Percentiles rank a stretch among this genome's conserved stretches.
phyloP scores from a whole-genome alignment of 495 filamentous ascomycete species.

The Aspergillus saccharolyticus region DNA sequence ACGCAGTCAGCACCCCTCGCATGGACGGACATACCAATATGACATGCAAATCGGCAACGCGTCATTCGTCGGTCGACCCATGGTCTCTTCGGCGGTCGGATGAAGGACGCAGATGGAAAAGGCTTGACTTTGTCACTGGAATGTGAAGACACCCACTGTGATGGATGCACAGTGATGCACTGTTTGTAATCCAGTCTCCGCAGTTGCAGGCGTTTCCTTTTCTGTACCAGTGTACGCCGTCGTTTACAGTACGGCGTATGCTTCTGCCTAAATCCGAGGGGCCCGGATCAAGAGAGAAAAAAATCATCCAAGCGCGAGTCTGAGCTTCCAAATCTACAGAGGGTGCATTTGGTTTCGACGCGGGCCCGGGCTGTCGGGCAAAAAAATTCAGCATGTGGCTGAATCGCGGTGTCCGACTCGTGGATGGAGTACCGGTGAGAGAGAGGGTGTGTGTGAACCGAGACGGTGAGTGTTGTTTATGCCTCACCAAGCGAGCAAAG shows the following conservation, averaged over 20 bases:
- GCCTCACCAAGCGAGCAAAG: too few species aligned
- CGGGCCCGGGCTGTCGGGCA: background rate
- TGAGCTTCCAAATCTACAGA: background rate
- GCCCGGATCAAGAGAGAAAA: background rate
- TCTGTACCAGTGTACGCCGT: too few species aligned
- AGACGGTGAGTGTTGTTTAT: too few species aligned
- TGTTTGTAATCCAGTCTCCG: background rate
- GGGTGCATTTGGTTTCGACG: too few species aligned
- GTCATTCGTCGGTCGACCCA: background rate
- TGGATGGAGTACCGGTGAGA: background rate
- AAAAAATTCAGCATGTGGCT: background rate
- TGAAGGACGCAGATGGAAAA: background rate
- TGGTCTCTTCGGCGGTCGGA: background rate
- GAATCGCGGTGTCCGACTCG: background rate
- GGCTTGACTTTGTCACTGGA: background rate
- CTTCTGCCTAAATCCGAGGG: background rate
- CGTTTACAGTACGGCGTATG: background rate
- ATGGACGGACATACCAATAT: background rate
- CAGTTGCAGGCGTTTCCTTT: background rate
- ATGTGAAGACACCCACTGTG: too few species aligned
- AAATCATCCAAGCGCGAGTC: background rate
- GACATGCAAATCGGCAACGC: background rate
- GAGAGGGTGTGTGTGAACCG: background rate
- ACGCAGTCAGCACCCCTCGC: background rate
- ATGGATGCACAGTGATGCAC: too few species aligned